Base-by-base conservation (phyloP, 192 early-diverging fungal genomes). In the Coemansia sp. region DNA sequence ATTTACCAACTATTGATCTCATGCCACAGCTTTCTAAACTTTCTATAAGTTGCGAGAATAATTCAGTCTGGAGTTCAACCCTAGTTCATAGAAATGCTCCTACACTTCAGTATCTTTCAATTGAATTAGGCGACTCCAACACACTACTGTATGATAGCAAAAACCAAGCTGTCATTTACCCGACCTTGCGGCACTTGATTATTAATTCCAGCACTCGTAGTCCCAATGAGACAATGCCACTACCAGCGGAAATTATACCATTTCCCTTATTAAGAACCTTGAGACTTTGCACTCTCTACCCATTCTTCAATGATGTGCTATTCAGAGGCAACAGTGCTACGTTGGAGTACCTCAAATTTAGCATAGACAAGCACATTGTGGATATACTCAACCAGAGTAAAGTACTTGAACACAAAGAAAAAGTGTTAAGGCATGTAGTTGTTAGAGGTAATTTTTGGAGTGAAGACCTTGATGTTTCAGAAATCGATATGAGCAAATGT, bases 271-370 rank as follows among this genome's bases (percentile, higher is more conserved):
- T 68, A 22, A 24, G 24, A 18, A 15, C 4, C 5, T 52, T 68
- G 22, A 31, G 12, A 5, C 24, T 57, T 0, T 2, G 33, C 6
- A 43, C 57, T 6, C 36, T 44, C 8, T 68, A 68, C 13, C 53
- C 55, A 24, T 68, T 61, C 31, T 41, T 20, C 10, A 22, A 68
- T 60, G 67, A 68, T 46, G 57, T 60, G 24, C 55, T 68, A 27
- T 60, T 68, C 22, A 52, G 55, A 24, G 67, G 67, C 2, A 60
- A 68, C 39, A 34, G 27, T 31, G 50, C 40, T 2, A 60, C 67
- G 3, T 24, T 68, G 16, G 67, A 68, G 16, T 58, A 60, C 58
- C 27, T 68, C 10, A 2, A 20, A n/a, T 39, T 62, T n/a, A 1
- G 24, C 3, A 10, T 62, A 13, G 61, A 62, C 61, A 9, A n/a